Evolutionary conservation across 495 filamentous ascomycete genomes (phyloP).

Genomic region (Aspergillus incahuasiensis): DNA sequence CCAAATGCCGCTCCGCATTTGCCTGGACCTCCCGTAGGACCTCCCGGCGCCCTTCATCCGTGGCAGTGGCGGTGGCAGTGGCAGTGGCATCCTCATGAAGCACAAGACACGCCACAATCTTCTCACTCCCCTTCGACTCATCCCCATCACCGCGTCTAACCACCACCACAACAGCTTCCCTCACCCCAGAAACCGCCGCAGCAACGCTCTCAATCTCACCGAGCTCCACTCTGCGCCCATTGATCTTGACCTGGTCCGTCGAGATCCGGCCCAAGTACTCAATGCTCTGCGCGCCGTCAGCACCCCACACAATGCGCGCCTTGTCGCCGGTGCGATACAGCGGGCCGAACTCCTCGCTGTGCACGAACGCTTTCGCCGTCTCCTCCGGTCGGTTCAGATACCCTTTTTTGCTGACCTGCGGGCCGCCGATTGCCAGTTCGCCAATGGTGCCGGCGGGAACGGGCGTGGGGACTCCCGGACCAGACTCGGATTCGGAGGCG

Average conservation of each 20-base stretch:
- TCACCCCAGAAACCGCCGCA: slow-evolving; percentile 15
- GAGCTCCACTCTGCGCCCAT: slow-evolving; percentile 85
- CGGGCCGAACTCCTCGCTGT: slow-evolving; percentile 28
- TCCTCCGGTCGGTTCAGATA: slow-evolving; percentile 42
- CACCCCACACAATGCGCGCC: slow-evolving; percentile 46
- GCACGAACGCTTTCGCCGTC: slow-evolving; percentile 36
- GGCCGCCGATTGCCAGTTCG: slow-evolving; percentile 43
- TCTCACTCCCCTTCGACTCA: slow-evolving; percentile 16
- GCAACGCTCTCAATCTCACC: slow-evolving; percentile 67
- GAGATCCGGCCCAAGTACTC: slow-evolving; percentile 64
- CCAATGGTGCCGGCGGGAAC: slow-evolving; percentile 40
- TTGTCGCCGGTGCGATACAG: slow-evolving; percentile 77
- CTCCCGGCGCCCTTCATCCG: slow-evolving; percentile 15
- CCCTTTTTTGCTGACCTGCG: slow-evolving; percentile 38
- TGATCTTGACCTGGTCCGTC: slow-evolving; percentile 85
- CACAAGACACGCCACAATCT: slow-evolving; percentile 24
- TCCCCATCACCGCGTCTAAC: slow-evolving; percentile 16
- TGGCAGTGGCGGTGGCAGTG: too few relatives aligned
- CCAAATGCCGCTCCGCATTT: slow-evolving; percentile 31
- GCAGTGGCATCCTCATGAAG: slow-evolving; percentile 14
- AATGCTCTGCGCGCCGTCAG: slow-evolving; percentile 32
- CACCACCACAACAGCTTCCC: slow-evolving; percentile 20
- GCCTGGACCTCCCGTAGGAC: slow-evolving; percentile 39
- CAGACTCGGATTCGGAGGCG: too few relatives aligned
- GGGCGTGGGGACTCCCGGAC: slow-evolving; percentile 22